Conservation (phyloP, 2,329 filamentous ascomycete species). For the Aspergillus cejpii region DNA sequence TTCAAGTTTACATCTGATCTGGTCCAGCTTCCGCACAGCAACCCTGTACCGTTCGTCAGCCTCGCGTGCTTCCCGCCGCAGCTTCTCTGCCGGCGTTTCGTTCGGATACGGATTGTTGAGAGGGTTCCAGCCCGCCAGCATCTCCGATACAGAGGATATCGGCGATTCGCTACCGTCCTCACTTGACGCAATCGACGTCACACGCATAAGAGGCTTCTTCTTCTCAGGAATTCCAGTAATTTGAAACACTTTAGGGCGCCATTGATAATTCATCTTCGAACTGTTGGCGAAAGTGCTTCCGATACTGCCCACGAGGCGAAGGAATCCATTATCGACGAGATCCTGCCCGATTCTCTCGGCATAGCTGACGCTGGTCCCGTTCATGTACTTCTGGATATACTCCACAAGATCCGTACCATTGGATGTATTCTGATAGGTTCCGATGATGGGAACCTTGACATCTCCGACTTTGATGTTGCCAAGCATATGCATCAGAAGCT, state of each 20-base stretch:
- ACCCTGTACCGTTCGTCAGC: constrained; percentile 91
- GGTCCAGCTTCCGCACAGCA: constrained; percentile 76
- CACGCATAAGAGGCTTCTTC: constrained; percentile 64
- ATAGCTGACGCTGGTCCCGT: constrained; percentile 75
- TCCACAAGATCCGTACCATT: constrained; percentile 89
- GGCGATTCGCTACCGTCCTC: constrained; percentile 66
- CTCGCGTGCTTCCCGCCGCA: constrained; percentile 82
- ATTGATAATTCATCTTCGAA: constrained; percentile 95
- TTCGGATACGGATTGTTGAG: constrained; percentile 86
- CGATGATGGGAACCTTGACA: constrained; percentile 89
- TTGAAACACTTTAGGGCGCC: constrained; percentile 87
- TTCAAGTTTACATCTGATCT: constrained; percentile 87
- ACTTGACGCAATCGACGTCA: constrained; percentile 63
- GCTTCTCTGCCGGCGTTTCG: constrained; percentile 78
- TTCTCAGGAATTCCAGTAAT: constrained; percentile 82
- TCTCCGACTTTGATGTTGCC: constrained; percentile 81
- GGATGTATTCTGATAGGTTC: constrained; percentile 89
- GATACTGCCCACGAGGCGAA: constrained; percentile 87
- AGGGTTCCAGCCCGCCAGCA: constrained; percentile 86
- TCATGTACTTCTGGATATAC: constrained; percentile 85
- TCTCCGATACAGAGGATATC: constrained; percentile 77
- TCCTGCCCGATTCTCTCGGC: constrained; percentile 95
- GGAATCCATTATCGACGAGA: constrained; percentile 73
- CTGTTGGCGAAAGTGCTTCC: constrained; percentile 96
- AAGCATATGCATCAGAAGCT: constrained; percentile 78